Conservation (phyloP, 768 basidiomycete species). For the Suillus alpinus region DNA sequence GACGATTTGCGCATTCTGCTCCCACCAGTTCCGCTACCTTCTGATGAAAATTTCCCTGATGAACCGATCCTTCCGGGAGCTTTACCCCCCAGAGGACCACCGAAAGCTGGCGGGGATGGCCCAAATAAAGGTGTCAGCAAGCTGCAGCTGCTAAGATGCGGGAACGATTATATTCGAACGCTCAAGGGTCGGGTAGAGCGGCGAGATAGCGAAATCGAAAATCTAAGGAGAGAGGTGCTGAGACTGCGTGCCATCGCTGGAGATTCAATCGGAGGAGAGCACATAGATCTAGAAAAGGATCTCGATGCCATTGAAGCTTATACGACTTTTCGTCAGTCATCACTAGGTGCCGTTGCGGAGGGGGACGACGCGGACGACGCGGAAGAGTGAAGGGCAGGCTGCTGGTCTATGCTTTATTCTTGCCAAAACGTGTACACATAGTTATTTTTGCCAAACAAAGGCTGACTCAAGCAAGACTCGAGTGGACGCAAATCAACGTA, state of each 20-base stretch:
- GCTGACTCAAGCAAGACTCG: too few species aligned
- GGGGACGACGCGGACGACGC: constrained; percentile 27
- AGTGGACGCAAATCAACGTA: background rate
- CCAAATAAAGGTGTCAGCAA: constrained; percentile 95
- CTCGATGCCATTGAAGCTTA: constrained; percentile 27
- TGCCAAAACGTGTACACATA: background rate
- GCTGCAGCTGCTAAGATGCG: constrained; percentile 85
- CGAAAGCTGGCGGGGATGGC: constrained; percentile 82
- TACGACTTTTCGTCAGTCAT: constrained; percentile 18
- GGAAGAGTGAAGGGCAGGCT: constrained; percentile 18
- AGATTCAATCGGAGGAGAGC: constrained; percentile 21
- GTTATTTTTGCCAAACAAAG: background rate
- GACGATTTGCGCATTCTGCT: constrained; percentile 80
- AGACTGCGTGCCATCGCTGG: constrained; percentile 45
- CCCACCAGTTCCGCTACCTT: constrained; percentile 84
- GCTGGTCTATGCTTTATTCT: background rate
- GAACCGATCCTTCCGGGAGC: constrained; percentile 84
- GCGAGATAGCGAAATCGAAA: constrained; percentile 74
- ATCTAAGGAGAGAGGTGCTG: constrained; percentile 62
- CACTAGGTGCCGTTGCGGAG: constrained; percentile 27
- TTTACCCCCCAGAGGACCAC: constrained; percentile 85
- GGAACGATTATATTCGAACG: constrained; percentile 82
- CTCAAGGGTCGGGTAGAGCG: constrained; percentile 76
- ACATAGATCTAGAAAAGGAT: constrained; percentile 27
- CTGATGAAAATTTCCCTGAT: constrained; percentile 65